Evolutionary conservation across 768 basidiomycete species (phyloP).

Genomic region (Leccinum longicurvipes): DNA sequence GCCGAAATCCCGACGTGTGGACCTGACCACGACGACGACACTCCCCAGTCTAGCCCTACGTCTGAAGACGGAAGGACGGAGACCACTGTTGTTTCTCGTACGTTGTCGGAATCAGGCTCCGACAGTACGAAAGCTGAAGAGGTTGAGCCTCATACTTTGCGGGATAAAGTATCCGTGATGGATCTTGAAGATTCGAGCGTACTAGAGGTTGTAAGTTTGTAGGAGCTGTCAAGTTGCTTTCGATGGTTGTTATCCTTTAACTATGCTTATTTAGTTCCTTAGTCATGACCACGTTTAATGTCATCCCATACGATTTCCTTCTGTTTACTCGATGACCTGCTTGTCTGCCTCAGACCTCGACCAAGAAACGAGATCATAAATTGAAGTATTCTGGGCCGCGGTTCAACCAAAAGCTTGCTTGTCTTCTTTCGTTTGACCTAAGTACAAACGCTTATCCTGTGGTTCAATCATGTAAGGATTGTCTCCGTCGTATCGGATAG

Average conservation of each 20-base stretch:
- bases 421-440: constrained; percentile 14
- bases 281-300: constrained; percentile 2
- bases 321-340: background rate
- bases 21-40: constrained; percentile 4
- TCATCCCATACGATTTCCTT: background rate
- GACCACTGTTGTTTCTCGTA: constrained; percentile 22
- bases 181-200: constrained; percentile 26
- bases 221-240: constrained; percentile 1
- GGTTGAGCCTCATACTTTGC: constrained; percentile 23
- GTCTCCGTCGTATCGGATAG: constrained; percentile 5
- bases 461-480: background rate
- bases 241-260: constrained; percentile 12
- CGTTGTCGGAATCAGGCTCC: constrained; percentile 28
- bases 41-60: constrained; percentile 1
- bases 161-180: constrained; percentile 23
- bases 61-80: constrained; percentile 22
- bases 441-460: background rate
- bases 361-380: too few species aligned
- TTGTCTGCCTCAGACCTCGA: too few species aligned
- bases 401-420: too few species aligned
- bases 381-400: too few species aligned
- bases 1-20: background rate
- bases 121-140: constrained; percentile 27
- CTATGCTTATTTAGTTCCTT: constrained; percentile 25
- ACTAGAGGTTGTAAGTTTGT: constrained; percentile 15